Conservation (phyloP, 257 asterid species). For the Cinchona pubescens region DNA sequence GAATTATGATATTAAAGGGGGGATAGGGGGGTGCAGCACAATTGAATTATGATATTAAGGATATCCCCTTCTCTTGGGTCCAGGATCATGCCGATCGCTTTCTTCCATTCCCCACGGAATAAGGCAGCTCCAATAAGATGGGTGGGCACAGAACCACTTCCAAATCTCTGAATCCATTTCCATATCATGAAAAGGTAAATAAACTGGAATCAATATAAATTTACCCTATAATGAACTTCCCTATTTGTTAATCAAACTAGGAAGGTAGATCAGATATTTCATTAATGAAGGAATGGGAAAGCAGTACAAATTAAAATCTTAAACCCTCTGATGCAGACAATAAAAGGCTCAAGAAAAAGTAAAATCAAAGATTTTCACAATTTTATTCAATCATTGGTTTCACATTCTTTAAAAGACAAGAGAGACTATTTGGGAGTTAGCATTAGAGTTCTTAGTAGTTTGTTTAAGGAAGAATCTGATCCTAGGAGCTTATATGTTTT, state of each 20-base stretch:
- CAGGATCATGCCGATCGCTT: constrained; percentile 75
- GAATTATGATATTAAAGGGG: too few relatives aligned
- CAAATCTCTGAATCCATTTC: constrained; percentile 72
- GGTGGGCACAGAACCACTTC: constrained; percentile 91
- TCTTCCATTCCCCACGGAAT: constrained; percentile 91
- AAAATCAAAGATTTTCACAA: too few relatives aligned
- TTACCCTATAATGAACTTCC: background rate
- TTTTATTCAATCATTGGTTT: too few relatives aligned
- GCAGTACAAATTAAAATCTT: background rate
- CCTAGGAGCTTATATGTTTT: too few relatives aligned
- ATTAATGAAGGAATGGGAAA: too few relatives aligned
- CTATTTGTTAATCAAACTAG: background rate
- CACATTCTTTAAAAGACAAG: too few relatives aligned
- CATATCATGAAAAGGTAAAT: constrained; percentile 6
- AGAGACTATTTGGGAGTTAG: too few relatives aligned
- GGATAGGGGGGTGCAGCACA: background rate
- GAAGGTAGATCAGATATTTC: background rate
- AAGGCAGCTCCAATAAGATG: constrained; percentile 87
- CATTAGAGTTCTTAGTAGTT: too few relatives aligned
- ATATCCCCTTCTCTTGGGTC: constrained; percentile 99
- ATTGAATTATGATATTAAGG: constrained; percentile 42
- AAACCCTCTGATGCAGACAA: too few relatives aligned
- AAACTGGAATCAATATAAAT: background rate
- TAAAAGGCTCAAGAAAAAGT: too few relatives aligned
- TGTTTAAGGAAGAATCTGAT: too few relatives aligned